A percentile compares a stretch with the other conserved stretches of the same genome.
These are phyloP conservation scores for Amaranthus cruentus DNA, from an alignment of 148 eudicot species.

Conservation along the genomic window DNA sequence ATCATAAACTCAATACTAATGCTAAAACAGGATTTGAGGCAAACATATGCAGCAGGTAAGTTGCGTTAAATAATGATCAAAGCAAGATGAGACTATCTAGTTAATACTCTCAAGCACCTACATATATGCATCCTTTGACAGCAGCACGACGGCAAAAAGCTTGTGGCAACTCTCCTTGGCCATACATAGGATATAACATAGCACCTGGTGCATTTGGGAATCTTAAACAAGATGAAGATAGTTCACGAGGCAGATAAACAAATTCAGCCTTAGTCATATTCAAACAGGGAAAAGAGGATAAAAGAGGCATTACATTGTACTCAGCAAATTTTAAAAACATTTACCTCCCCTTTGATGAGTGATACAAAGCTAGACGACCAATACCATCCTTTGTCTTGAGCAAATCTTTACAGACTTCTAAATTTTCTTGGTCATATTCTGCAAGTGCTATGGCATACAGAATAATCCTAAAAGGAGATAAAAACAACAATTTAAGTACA, in stretches of 20 bases:
- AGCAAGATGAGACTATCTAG: neutral
- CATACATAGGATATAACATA: constrained; percentile 87
- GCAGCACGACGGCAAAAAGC: constrained; percentile 98
- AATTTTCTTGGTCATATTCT: constrained; percentile 70
- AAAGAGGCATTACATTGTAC: neutral
- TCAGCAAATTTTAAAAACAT: neutral
- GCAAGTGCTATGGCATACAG: constrained; percentile 79
- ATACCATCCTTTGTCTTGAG: constrained; percentile 78
- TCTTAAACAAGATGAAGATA: constrained; percentile 32
- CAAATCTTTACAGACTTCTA: constrained; percentile 44
- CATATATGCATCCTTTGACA: constrained; percentile 91
- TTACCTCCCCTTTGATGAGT: constrained; percentile 83
- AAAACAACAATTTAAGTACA: neutral
- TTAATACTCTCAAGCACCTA: constrained; percentile 37
- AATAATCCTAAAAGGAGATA: constrained; percentile 58
- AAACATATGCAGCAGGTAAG: neutral
- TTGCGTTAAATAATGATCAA: neutral
- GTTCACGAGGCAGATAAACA: constrained; percentile 11
- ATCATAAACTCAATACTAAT: neutral
- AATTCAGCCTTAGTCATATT: constrained; percentile 12
- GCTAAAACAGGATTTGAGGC: neutral
- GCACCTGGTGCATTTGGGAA: constrained; percentile 83
- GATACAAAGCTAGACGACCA: constrained; percentile 64
- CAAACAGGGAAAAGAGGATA: neutral
- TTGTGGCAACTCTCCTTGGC: constrained; percentile 92